These are phyloP conservation scores for Backusella australiensis DNA, from an alignment of 192 early-diverging fungal species.

Conservation along the genomic window DNA sequence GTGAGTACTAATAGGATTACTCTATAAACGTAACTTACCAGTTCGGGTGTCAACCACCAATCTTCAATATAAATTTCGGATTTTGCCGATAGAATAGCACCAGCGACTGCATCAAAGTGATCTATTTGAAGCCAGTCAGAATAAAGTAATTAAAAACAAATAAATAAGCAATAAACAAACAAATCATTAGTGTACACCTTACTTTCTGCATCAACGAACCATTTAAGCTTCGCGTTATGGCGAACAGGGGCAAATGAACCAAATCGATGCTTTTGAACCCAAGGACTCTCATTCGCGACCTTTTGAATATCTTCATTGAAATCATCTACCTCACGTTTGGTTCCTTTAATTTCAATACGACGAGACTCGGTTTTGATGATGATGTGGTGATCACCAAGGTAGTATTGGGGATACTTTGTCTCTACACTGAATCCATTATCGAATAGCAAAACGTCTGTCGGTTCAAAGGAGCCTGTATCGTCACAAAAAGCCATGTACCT, in stretches of 20 bases:
- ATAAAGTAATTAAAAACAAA: background rate
- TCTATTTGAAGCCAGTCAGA: constrained; percentile 31
- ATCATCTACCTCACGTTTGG: constrained; percentile 57
- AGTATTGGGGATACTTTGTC: constrained; percentile 21
- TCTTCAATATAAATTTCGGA: constrained; percentile 70
- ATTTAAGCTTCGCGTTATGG: constrained; percentile 55
- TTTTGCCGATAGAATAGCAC: constrained; percentile 68
- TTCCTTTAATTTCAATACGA: constrained; percentile 65
- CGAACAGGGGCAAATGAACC: constrained; percentile 74
- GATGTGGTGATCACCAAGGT: constrained; percentile 55
- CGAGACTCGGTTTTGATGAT: constrained; percentile 54
- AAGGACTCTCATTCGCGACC: constrained; percentile 58
- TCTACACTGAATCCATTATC: constrained; percentile 39
- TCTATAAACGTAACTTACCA: constrained; percentile 37
- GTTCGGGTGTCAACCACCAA: constrained; percentile 85
- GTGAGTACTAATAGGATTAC: background rate
- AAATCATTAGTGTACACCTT: constrained; percentile 28
- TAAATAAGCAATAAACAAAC: background rate
- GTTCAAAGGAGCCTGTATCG: constrained; percentile 31
- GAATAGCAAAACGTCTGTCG: constrained; percentile 49
- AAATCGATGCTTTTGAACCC: constrained; percentile 63
- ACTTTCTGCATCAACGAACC: constrained; percentile 72
- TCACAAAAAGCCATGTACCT: constrained; percentile 46
- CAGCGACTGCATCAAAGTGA: constrained; percentile 71
- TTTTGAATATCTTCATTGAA: constrained; percentile 57